Evolutionary conservation across 176 grass and related monocot genomes (phyloP).

Genomic region (Poa annua): DNA sequence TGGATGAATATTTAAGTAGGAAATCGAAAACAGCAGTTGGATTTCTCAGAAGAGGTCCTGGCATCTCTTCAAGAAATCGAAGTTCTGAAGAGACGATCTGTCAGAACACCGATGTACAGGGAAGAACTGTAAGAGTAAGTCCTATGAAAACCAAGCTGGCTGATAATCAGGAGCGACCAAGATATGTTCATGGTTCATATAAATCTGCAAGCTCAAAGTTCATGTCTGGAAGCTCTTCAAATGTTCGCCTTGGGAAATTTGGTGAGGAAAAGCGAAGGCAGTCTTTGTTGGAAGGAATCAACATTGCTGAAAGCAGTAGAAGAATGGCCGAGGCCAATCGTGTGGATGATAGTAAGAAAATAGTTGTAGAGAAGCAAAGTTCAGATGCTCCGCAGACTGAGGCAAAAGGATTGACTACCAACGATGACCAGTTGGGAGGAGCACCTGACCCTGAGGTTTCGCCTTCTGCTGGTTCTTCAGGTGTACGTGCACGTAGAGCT

Average conservation of each 20-base stretch:
- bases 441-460: slow-evolving; percentile 28
- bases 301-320: slow-evolving; percentile 47
- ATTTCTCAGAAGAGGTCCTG: slow-evolving; percentile 45
- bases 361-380: not conserved
- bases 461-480: slow-evolving; percentile 8
- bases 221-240: slow-evolving; percentile 53
- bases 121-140: slow-evolving; percentile 44
- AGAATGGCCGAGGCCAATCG: slow-evolving; percentile 27
- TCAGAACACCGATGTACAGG: slow-evolving; percentile 6
- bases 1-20: slow-evolving; percentile 55
- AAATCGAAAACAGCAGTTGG: slow-evolving; percentile 40
- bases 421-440: slow-evolving; percentile 14
- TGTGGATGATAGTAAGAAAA: slow-evolving; percentile 32
- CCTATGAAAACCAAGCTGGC: slow-evolving; percentile 31
- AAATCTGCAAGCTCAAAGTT: slow-evolving; percentile 39
- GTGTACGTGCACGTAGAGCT: slow-evolving; percentile 15
- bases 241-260: slow-evolving; percentile 45
- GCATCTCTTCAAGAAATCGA: slow-evolving; percentile 39
- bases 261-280: slow-evolving; percentile 56
- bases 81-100: slow-evolving; percentile 37
- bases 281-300: slow-evolving; percentile 18
- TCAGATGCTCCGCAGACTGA: slow-evolving; percentile 12
- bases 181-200: slow-evolving; percentile 39
- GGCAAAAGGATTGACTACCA: slow-evolving; percentile 11
- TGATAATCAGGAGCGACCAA: slow-evolving; percentile 51